phyloP scores from a whole-genome alignment of 225 moss, liverwort and hornwort species.

The Bryoerythrophyllum caledonicum region DNA sequence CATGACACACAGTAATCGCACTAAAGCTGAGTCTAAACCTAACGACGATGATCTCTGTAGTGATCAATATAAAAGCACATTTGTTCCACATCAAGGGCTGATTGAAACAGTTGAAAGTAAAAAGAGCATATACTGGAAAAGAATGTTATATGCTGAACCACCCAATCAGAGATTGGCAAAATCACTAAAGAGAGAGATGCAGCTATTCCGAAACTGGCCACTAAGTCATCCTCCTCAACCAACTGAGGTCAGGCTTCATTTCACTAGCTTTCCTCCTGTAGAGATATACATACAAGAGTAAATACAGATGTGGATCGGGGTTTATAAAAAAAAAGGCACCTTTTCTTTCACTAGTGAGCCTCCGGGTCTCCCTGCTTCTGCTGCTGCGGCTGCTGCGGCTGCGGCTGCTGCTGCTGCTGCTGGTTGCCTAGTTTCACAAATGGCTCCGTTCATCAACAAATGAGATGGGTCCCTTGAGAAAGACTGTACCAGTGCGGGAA shows the following conservation, averaged over 20 bases:
- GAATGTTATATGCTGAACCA: slow-evolving; percentile 30
- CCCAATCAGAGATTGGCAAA: too few relatives aligned
- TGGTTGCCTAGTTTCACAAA: slow-evolving; percentile 62
- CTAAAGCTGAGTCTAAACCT: too few relatives aligned
- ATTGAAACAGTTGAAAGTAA: neutral
- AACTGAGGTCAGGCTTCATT: slow-evolving; percentile 53
- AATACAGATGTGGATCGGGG: slow-evolving; percentile 43
- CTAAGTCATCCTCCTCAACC: slow-evolving; percentile 34
- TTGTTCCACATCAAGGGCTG: neutral
- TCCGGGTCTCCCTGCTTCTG: too few relatives aligned
- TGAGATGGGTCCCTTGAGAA: slow-evolving; percentile 48
- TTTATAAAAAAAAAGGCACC: slow-evolving; percentile 32
- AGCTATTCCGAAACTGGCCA: slow-evolving; percentile 36
- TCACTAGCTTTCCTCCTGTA: slow-evolving; percentile 53
- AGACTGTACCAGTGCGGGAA: slow-evolving; percentile 39
- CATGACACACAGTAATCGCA: too few relatives aligned
- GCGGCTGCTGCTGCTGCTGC: neutral
- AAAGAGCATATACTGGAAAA: slow-evolving; percentile 15
- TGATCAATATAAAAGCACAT: neutral
- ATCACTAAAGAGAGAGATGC: neutral
- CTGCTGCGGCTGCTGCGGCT: too few relatives aligned
- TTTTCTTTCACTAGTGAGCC: slow-evolving; percentile 26
- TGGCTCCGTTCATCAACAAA: slow-evolving; percentile 49
- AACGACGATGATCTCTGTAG: neutral
- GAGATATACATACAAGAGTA: slow-evolving; percentile 55